Conservation (phyloP, 2,329 filamentous ascomycete genomes). For the Byssothecium circinans region DNA sequence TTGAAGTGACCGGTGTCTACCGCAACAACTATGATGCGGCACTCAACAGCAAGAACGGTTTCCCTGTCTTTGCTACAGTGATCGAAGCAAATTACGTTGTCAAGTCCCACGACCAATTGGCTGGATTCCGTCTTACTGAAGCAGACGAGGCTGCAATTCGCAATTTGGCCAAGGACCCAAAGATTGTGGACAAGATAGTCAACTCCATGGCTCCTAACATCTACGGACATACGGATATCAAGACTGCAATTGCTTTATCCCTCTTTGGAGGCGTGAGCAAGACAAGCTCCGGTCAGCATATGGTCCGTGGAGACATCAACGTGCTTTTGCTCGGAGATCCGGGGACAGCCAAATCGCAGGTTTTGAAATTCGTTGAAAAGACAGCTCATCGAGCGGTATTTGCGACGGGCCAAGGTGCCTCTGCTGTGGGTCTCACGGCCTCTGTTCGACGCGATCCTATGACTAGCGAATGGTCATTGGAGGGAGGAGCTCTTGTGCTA, state of each 20-base stretch:
- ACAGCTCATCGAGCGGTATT: constrained; percentile 96
- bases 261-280: constrained; percentile 95
- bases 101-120: constrained; percentile 95
- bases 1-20: constrained; percentile 95
- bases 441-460: constrained; percentile 93
- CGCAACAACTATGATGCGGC: constrained; percentile 98
- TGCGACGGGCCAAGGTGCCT: constrained; percentile 94
- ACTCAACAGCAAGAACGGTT: constrained; percentile 97
- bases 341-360: constrained; percentile 95
- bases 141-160: constrained; percentile 93
- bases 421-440: constrained; percentile 94
- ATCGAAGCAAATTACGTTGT: constrained; percentile 96
- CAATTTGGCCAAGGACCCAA: constrained; percentile 81
- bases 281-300: constrained; percentile 81
- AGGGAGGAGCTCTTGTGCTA: constrained; percentile 91
- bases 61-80: constrained; percentile 97
- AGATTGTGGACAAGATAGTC: constrained; percentile 90
- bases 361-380: constrained; percentile 97
- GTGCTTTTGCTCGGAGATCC: constrained; percentile 94
- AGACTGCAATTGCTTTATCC: constrained; percentile 91
- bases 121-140: constrained; percentile 92
- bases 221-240: constrained; percentile 95
- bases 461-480: constrained; percentile 95
- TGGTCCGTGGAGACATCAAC: constrained; percentile 96
- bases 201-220: constrained; percentile 95